phyloP scores from a whole-genome alignment of 1,284 basidiomycete genomes.

The Cerrena zonata region DNA sequence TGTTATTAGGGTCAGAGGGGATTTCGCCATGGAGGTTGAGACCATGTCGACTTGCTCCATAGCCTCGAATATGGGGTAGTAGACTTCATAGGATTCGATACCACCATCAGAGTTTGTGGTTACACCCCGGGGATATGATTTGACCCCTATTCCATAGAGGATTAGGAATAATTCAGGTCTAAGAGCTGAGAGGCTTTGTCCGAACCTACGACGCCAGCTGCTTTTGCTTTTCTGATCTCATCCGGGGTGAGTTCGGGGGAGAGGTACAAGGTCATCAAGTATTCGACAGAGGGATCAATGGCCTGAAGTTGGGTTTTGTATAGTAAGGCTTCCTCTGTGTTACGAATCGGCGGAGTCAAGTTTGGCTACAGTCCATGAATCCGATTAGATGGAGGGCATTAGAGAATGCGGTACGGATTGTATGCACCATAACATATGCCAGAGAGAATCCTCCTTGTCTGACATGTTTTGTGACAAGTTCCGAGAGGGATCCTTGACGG shows the following conservation, averaged over 20 bases:
- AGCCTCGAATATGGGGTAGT: slow-evolving; percentile 90
- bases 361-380: slow-evolving; percentile 66
- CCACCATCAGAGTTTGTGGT: slow-evolving; percentile 97
- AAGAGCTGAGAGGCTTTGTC: not conserved
- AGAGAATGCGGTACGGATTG: not conserved
- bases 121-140: slow-evolving; percentile 95
- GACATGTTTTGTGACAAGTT: slow-evolving; percentile 89
- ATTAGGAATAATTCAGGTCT: not conserved
- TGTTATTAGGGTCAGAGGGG: slow-evolving; percentile 82
- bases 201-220: slow-evolving; percentile 74
- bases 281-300: slow-evolving; percentile 78
- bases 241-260: slow-evolving; percentile 85
- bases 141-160: slow-evolving; percentile 63
- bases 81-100: slow-evolving; percentile 92
- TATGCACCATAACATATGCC: slow-evolving; percentile 91
- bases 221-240: slow-evolving; percentile 84
- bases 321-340: slow-evolving; percentile 72
- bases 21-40: slow-evolving; percentile 97
- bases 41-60: slow-evolving; percentile 95
- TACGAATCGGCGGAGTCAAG: slow-evolving; percentile 86
- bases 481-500: slow-evolving; percentile 78
- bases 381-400: slow-evolving; percentile 3
- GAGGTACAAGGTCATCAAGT: slow-evolving; percentile 95
- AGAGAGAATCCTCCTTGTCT: slow-evolving; percentile 82
- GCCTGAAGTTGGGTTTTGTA: slow-evolving; percentile 75